These are phyloP conservation scores for Lactarius vividus DNA, from an alignment of 768 basidiomycete genomes.

Conservation along the genomic window DNA sequence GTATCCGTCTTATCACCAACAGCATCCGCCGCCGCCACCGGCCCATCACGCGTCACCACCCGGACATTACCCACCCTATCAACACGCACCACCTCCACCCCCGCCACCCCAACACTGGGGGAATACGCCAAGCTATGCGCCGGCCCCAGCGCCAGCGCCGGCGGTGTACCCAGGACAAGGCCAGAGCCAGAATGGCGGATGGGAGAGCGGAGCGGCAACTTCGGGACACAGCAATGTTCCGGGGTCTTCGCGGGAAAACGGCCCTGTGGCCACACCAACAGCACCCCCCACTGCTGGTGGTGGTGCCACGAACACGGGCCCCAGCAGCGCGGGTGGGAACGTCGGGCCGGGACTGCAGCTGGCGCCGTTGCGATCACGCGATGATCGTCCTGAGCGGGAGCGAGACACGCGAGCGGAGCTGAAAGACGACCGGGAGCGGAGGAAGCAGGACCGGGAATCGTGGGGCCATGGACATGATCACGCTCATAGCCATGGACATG, in stretches of 20 bases:
- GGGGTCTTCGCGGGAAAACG: conserved; percentile 12
- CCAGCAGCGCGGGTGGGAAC: neutral
- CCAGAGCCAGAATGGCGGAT: conserved; percentile 6
- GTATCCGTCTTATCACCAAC: conserved; percentile 17
- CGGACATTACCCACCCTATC: conserved; percentile 21
- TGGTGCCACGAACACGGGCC: neutral
- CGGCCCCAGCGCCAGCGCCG: conserved; percentile 13
- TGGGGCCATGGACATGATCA: conserved; percentile 6
- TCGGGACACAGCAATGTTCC: conserved; percentile 12
- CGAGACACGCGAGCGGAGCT: conserved; percentile 14
- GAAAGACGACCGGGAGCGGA: conserved; percentile 23
- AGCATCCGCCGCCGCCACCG: conserved; percentile 19
- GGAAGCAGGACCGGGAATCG: conserved; percentile 17
- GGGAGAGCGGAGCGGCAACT: conserved; percentile 8
- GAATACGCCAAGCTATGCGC: conserved; percentile 8
- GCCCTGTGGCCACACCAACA: neutral
- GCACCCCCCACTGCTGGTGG: neutral
- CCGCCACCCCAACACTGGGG: conserved; percentile 19
- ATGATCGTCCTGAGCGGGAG: conserved; percentile 14
- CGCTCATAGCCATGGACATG: conserved; percentile 1
- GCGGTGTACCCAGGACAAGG: conserved; percentile 14
- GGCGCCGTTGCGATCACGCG: conserved; percentile 18
- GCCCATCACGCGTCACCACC: conserved; percentile 17
- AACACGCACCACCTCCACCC: conserved; percentile 16
- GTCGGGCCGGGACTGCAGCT: conserved; percentile 21